Evolutionary conservation across 2,329 filamentous ascomycete species (phyloP).

Genomic region (Botrytis elliptica): DNA sequence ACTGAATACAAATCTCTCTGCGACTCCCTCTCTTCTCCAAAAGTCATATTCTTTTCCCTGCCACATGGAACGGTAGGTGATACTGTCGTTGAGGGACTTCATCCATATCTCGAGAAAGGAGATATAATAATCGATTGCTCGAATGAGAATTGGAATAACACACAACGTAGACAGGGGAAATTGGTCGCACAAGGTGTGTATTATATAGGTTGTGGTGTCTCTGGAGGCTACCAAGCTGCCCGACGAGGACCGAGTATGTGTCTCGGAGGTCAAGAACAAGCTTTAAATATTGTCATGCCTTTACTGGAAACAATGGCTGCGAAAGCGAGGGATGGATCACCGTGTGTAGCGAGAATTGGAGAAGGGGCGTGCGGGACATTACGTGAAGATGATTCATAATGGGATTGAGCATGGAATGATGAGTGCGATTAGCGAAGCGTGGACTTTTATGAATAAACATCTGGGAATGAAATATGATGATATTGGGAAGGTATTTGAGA

Average conservation of each 20-base stretch:
- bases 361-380: constrained; percentile 65
- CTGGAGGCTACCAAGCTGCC: constrained; percentile 67
- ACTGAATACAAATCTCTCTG: constrained; percentile 46
- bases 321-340: constrained; percentile 62
- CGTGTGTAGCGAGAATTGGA: constrained; percentile 74
- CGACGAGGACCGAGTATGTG: constrained; percentile 66
- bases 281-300: constrained; percentile 58
- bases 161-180: constrained; percentile 60
- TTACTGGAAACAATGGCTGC: constrained; percentile 61
- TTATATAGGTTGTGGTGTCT: constrained; percentile 68
- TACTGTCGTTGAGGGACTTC: constrained; percentile 40
- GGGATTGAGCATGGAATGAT: constrained; percentile 74
- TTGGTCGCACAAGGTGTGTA: constrained; percentile 56
- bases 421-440: constrained; percentile 61
- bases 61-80: constrained; percentile 48
- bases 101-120: constrained; percentile 52
- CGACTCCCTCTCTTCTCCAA: constrained; percentile 47
- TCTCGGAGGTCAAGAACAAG: constrained; percentile 58
- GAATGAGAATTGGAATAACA: constrained; percentile 66
- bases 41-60: constrained; percentile 52
- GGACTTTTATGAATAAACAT: constrained; percentile 59
- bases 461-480: constrained; percentile 59
- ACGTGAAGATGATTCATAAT: constrained; percentile 75
- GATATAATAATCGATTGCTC: constrained; percentile 69
- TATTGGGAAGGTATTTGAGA: constrained; percentile 56